Conservation (phyloP, 2,329 filamentous ascomycete species). For the Cordyceps pruinosa region DNA sequence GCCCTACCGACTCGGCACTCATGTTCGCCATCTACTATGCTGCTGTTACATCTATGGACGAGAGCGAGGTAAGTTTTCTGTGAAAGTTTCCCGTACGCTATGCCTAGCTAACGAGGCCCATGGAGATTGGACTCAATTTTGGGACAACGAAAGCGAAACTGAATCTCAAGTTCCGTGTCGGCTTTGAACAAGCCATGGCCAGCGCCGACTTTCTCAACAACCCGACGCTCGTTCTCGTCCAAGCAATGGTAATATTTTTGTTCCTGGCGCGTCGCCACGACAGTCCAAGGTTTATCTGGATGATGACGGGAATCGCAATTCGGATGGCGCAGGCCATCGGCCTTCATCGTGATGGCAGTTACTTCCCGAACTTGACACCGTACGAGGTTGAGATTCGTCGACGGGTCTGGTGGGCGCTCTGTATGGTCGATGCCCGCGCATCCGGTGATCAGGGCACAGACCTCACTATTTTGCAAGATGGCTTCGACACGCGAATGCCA, state of each 20-base stretch:
- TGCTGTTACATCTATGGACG: conserved; percentile 48
- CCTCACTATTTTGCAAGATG: conserved; percentile 36
- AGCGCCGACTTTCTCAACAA: conserved; percentile 55
- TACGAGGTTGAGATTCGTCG: conserved; percentile 59
- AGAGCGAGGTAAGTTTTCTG: conserved; percentile 41
- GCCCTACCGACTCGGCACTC: conserved; percentile 42
- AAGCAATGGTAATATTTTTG: conserved; percentile 55
- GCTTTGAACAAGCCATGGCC: conserved; percentile 52
- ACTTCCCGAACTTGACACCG: conserved; percentile 44
- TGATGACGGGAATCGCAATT: conserved; percentile 55
- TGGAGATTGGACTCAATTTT: conserved; percentile 43
- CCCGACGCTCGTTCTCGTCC: conserved; percentile 52
- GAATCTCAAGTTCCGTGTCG: conserved; percentile 43
- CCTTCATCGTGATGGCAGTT: conserved; percentile 50
- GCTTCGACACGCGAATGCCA: conserved; percentile 48
- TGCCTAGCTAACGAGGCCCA: not conserved
- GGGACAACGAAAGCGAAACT: conserved; percentile 39
- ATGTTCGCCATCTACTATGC: conserved; percentile 53
- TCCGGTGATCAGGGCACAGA: conserved; percentile 53
- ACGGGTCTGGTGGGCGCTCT: conserved; percentile 55
- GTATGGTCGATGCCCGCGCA: conserved; percentile 51
- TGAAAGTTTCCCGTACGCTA: not conserved
- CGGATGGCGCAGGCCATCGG: conserved; percentile 48
- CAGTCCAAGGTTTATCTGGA: conserved; percentile 52
- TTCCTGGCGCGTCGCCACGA: conserved; percentile 45